phyloP scores from a whole-genome alignment of 495 filamentous ascomycete species.

The Echria macrotheca region DNA sequence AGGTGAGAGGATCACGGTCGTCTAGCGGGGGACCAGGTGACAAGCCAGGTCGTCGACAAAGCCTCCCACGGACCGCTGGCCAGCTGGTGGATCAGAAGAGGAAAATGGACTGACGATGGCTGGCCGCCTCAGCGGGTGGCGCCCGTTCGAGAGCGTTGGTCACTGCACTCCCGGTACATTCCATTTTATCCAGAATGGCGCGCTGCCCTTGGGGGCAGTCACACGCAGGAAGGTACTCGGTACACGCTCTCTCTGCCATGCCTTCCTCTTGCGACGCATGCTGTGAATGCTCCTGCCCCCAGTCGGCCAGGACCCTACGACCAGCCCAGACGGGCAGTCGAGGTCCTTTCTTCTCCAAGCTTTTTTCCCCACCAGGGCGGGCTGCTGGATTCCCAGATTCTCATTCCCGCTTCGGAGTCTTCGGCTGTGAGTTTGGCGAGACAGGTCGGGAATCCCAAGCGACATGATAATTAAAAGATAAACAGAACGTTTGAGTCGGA shows the following conservation, averaged over 20 bases:
- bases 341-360: conserved; percentile 5
- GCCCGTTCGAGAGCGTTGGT: neutral
- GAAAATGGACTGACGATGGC: conserved; percentile 10
- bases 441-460: conserved; percentile 4
- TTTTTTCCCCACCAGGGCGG: neutral
- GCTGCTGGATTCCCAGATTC: neutral
- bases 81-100: conserved; percentile 4
- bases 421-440: no score
- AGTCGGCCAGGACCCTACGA: conserved; percentile 4
- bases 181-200: conserved; percentile 29
- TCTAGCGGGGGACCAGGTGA: no score
- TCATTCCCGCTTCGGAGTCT: neutral
- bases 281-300: conserved; percentile 6
- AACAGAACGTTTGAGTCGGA: neutral
- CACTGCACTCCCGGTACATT: conserved; percentile 22
- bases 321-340: conserved; percentile 7
- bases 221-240: no score
- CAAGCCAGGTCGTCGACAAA: no score
- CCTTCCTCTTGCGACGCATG: no score
- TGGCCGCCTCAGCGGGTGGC: conserved; percentile 6
- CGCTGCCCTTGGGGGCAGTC: conserved; percentile 21
- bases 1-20: no score
- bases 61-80: neutral
- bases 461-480: conserved; percentile 8
- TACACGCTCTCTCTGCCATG: conserved; percentile 19